Evolutionary conservation across 805 yeast species (phyloP).

Genomic region (Saccharomycopsis babjevae): DNA sequence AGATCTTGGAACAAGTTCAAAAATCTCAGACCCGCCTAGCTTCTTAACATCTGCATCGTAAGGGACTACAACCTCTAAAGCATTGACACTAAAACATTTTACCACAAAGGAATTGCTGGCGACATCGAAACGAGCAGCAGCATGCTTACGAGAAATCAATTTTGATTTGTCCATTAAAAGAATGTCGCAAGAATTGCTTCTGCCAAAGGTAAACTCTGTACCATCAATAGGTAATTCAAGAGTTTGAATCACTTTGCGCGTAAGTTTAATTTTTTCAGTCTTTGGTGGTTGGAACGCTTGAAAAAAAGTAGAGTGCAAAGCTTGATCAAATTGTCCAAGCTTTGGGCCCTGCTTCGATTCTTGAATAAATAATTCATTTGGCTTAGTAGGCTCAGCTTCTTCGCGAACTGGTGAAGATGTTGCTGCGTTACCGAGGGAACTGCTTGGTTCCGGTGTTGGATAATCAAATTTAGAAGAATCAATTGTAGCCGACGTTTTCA

Average conservation of each 20-base stretch:
- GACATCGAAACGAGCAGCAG: conserved; percentile 11
- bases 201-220: conserved; percentile 33
- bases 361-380: background rate
- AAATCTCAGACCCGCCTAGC: conserved; percentile 15
- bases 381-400: background rate
- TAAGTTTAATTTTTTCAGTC: conserved; percentile 6
- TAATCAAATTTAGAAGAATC: background rate
- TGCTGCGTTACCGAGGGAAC: conserved; percentile 10
- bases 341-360: conserved; percentile 7
- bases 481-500: background rate
- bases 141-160: conserved; percentile 17
- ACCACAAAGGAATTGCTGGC: conserved; percentile 25
- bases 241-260: conserved; percentile 19
- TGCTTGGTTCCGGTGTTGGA: conserved; percentile 19
- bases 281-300: background rate
- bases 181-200: conserved; percentile 42
- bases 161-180: conserved; percentile 11
- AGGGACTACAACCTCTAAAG: conserved; percentile 44
- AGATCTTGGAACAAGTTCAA: conserved; percentile 13
- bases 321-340: conserved; percentile 10
- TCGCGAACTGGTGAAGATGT: conserved; percentile 13
- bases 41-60: conserved; percentile 24
- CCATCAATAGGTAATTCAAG: conserved; percentile 30
- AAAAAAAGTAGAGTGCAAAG: background rate
- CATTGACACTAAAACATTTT: conserved; percentile 45